Evolutionary conservation across 2,329 filamentous ascomycete species (phyloP), one percentile per base, ranked within the genome.

Genomic region (Delphinella strobiligena): DNA sequence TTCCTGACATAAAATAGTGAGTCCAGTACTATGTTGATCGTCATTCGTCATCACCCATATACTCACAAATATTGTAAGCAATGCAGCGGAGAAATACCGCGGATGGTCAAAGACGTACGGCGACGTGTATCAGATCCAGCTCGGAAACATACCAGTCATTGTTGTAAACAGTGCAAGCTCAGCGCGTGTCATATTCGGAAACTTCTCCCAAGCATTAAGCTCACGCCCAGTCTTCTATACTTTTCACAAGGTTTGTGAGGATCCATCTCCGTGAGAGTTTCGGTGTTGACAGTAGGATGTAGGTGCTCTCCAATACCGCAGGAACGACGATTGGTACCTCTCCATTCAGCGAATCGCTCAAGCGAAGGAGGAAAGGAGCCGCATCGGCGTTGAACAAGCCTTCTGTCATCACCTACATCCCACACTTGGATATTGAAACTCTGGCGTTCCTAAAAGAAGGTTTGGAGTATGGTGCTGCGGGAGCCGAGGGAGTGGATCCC

Each of bases 271-370:
- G 11, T 14, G 9, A 22, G 15, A 22, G 31, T 19, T 1, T 27
- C 4, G 11, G 14, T 31, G 15, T 45, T 48, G 35, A 52, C 14
- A 7, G 15, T 4, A 8, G 19, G 5, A 9, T 3, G n/a, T 27
- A 75, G 71, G 70, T 79, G 2, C 63, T 80, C 2, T 78, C 74
- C 2, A 74, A 78, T 32, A 80, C 77, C 0, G 71, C 75, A 1
- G 76, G 77, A 4, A 80, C 76, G 1, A 82, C 78, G 0, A 80
- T 82, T 41, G 78, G 78, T 1, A 82, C 78, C 0, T 77, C 74
- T 1, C 78, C 78, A 0, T 82, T 78, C 51, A 75, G 70, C 39
- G 76, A 81, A 3, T 76, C 71, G 0, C 57, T 80, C 19, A 81
- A 80, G 54, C 64, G 75, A 4, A 64, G 76, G 24, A 66, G 76